These are phyloP conservation scores for Salix suchowensis DNA, from an alignment of 345 rosid genomes.

Conservation along the genomic window DNA sequence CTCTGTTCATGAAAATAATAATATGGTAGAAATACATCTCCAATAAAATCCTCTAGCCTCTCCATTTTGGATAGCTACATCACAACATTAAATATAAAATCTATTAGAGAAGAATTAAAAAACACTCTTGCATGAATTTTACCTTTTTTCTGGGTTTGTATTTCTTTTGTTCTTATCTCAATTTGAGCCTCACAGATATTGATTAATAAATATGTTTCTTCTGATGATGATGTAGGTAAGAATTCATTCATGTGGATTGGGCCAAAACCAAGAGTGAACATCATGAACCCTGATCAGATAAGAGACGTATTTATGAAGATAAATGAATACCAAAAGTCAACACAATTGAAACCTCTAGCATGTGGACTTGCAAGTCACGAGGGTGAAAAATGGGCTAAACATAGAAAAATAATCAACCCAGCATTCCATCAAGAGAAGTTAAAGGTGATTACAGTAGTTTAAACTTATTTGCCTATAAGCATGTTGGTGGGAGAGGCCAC, in stretches of 20 bases:
- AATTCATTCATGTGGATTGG: slow-evolving; percentile 38
- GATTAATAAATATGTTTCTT: neutral
- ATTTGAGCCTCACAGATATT: neutral
- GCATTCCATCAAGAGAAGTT: neutral
- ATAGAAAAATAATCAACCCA: slow-evolving; percentile 33
- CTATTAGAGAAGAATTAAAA: too few relatives aligned
- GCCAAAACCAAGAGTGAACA: slow-evolving; percentile 36
- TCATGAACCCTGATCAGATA: slow-evolving; percentile 38
- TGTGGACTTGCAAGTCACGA: slow-evolving; percentile 29
- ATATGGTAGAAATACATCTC: too few relatives aligned
- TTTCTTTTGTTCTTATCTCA: too few relatives aligned
- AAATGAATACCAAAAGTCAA: slow-evolving; percentile 26
- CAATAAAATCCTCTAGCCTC: too few relatives aligned
- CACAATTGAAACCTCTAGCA: slow-evolving; percentile 16
- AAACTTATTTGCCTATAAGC: neutral
- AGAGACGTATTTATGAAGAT: slow-evolving; percentile 32
- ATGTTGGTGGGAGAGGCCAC: too few relatives aligned
- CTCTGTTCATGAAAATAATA: too few relatives aligned
- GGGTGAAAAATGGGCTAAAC: slow-evolving; percentile 47
- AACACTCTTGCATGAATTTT: too few relatives aligned
- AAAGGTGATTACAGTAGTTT: slow-evolving; percentile 27
- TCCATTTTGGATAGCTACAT: too few relatives aligned
- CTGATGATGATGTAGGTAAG: slow-evolving; percentile 26
- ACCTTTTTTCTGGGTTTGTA: neutral
- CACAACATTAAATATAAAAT: too few relatives aligned